Evolutionary conservation across 768 basidiomycete genomes (phyloP).

Genomic region (Gelatoporia subvermispora): DNA sequence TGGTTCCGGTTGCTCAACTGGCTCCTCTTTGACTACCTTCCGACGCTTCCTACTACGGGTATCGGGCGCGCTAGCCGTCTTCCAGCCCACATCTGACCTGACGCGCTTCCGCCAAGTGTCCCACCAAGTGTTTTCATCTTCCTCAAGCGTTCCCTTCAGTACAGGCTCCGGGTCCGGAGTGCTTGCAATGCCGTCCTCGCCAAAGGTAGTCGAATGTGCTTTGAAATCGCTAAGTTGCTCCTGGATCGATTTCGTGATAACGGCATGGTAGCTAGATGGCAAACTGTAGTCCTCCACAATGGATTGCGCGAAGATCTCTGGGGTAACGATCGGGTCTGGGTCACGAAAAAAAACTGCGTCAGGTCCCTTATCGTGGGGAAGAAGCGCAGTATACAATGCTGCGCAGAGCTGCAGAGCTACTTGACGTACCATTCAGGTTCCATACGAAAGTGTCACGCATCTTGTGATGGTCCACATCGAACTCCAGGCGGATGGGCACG

Average conservation of each 20-base stretch:
- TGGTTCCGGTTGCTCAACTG: constrained; percentile 18
- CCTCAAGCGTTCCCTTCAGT: constrained; percentile 43
- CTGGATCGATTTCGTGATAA: constrained; percentile 79
- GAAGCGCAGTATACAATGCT: no score
- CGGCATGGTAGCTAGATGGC: constrained; percentile 52
- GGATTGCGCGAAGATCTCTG: constrained; percentile 85
- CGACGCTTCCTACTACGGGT: constrained; percentile 36
- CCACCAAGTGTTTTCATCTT: constrained; percentile 59
- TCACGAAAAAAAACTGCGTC: neutral
- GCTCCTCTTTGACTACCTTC: constrained; percentile 32
- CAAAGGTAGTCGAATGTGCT: constrained; percentile 53
- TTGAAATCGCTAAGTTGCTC: constrained; percentile 83
- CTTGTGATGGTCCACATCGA: constrained; percentile 91
- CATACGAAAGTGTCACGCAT: constrained; percentile 96
- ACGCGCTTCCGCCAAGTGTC: constrained; percentile 62
- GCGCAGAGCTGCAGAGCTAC: no score
- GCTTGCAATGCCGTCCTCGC: constrained; percentile 35
- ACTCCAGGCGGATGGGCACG: constrained; percentile 92
- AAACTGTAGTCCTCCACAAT: constrained; percentile 89
- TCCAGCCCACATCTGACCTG: constrained; percentile 31
- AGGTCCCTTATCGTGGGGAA: no score
- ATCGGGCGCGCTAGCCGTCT: constrained; percentile 26
- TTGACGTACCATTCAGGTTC: constrained; percentile 82
- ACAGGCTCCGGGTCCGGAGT: constrained; percentile 26
- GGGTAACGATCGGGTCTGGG: constrained; percentile 85